Evolutionary conservation across 2,329 filamentous ascomycete genomes (phyloP).

Genomic region (Pyrenochaeta sp.): DNA sequence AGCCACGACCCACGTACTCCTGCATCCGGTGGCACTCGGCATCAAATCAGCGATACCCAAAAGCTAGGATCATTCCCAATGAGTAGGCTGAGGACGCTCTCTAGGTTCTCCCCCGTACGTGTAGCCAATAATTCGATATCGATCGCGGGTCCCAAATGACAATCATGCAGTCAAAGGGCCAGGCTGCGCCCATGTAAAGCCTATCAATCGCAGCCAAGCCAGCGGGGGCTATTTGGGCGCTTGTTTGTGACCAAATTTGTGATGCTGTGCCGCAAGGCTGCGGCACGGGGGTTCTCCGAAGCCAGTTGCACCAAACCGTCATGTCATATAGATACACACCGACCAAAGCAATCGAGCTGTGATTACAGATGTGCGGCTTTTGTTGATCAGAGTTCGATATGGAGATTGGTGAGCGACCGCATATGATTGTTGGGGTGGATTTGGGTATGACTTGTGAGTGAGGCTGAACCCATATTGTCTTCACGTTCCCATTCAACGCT

Average conservation of each 20-base stretch:
- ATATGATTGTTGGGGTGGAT: constrained; percentile 45
- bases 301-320: constrained; percentile 6
- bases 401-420: constrained; percentile 30
- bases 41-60: too few species aligned
- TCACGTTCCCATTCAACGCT: constrained; percentile 3
- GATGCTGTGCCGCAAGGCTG: constrained; percentile 34
- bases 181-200: neutral
- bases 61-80: too few species aligned
- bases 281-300: constrained; percentile 13
- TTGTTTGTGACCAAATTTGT: constrained; percentile 4
- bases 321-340: constrained; percentile 16
- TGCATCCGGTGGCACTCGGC: too few species aligned
- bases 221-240: constrained; percentile 13
- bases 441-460: constrained; percentile 50
- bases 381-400: constrained; percentile 8
- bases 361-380: neutral
- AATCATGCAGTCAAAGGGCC: neutral
- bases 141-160: too few species aligned
- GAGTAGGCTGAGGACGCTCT: too few species aligned
- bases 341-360: neutral
- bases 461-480: constrained; percentile 1
- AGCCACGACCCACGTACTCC: too few species aligned
- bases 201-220: neutral
- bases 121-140: too few species aligned
- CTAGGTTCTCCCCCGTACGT: too few species aligned